These are phyloP conservation scores for Voacanga thouarsii DNA, from an alignment of 257 asterid species.

Conservation along the genomic window DNA sequence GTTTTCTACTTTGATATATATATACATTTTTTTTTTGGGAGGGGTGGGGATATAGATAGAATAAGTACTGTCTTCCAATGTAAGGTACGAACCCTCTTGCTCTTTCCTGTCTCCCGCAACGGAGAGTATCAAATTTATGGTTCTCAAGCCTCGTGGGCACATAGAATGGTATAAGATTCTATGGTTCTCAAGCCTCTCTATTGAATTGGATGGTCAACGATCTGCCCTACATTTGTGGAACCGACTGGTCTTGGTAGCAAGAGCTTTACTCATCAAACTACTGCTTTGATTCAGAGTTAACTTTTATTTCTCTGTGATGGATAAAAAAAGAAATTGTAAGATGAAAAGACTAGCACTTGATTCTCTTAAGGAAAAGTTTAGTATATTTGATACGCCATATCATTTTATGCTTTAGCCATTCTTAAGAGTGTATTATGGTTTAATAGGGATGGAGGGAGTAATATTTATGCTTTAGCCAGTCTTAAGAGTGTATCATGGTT, in stretches of 20 bases:
- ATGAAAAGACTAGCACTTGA: background rate
- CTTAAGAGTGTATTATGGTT: too few species aligned
- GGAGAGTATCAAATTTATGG: constrained; percentile 2
- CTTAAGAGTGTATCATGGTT: background rate
- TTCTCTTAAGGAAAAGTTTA: too few species aligned
- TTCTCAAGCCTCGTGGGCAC: constrained; percentile 14
- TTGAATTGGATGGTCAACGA: background rate
- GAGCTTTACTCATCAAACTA: too few species aligned
- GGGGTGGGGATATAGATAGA: too few species aligned
- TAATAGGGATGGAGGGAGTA: background rate
- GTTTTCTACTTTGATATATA: too few species aligned
- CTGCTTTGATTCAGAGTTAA: too few species aligned
- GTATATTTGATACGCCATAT: background rate
- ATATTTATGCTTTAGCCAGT: background rate
- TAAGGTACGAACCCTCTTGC: background rate
- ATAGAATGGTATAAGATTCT: constrained; percentile 18
- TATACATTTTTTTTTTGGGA: too few species aligned
- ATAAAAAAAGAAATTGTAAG: too few species aligned
- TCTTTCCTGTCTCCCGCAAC: constrained; percentile 5
- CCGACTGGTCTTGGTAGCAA: too few species aligned
- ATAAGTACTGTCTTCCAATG: too few species aligned
- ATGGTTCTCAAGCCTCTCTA: background rate
- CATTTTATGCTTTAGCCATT: too few species aligned
- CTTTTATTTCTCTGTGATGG: too few species aligned
- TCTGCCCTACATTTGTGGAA: background rate